A percentile compares a stretch with the other conserved stretches of the same genome.
These are phyloP conservation scores for Rhododendron kiyosumense DNA, from an alignment of 148 eudicot genomes.

Conservation along the genomic window DNA sequence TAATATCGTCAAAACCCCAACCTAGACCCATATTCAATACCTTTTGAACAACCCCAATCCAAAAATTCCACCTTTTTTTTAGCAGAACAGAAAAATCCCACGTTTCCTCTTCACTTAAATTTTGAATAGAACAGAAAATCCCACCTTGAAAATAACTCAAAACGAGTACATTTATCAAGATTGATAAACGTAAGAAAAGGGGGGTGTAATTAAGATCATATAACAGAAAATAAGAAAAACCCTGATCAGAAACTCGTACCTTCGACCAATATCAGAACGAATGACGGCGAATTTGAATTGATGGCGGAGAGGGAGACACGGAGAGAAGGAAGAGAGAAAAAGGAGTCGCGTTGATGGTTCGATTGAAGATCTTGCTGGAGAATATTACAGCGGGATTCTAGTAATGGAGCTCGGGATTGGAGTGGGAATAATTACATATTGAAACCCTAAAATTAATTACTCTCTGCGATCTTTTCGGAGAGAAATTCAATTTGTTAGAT, in stretches of 20 bases:
- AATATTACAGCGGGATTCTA: background rate
- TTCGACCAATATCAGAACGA: conserved; percentile 1
- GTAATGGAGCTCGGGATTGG: background rate
- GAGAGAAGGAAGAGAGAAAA: background rate
- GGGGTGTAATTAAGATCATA: background rate
- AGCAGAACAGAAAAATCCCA: no score
- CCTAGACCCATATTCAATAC: background rate
- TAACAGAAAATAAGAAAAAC: background rate
- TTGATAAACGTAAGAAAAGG: background rate
- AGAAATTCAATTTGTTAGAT: background rate
- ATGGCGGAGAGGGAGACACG: background rate
- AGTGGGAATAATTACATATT: background rate
- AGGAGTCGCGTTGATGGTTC: background rate
- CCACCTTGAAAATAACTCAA: background rate
- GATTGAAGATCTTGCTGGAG: background rate
- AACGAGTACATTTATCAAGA: background rate
- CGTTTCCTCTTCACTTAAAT: no score
- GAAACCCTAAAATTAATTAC: background rate
- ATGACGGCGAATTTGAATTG: background rate
- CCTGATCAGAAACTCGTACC: conserved; percentile 9
- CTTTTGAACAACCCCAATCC: background rate
- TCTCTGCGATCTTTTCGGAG: background rate
- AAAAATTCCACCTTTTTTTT: background rate
- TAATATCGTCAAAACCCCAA: background rate
- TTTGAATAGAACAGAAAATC: no score